Evolutionary conservation across 2,329 filamentous ascomycete species (phyloP).

Genomic region (Colletotrichum aenigma): DNA sequence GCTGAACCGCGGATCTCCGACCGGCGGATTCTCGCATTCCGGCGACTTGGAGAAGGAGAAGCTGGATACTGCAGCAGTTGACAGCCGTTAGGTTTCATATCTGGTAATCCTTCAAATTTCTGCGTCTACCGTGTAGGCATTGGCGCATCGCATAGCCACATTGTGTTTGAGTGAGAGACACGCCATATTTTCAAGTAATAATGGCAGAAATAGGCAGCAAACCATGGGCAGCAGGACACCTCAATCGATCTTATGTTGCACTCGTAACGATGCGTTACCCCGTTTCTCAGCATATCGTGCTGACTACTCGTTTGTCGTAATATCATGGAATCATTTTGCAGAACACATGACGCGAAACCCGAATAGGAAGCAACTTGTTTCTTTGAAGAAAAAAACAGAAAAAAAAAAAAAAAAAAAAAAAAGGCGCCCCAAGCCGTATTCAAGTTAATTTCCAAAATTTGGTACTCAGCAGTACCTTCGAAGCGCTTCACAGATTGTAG

Average conservation of each 20-base stretch:
- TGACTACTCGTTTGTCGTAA: not conserved
- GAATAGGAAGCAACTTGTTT: not conserved
- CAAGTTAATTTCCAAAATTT: not conserved
- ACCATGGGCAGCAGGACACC: not conserved
- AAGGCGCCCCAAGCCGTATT: not conserved
- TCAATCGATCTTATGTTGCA: not conserved
- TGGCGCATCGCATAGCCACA: not conserved
- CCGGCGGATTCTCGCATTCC: not conserved
- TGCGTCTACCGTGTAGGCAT: not conserved
- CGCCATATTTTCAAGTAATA: not conserved
- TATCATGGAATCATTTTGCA: not conserved
- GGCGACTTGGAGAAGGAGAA: conserved; percentile 2
- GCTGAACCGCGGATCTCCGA: not conserved
- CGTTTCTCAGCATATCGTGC: not conserved
- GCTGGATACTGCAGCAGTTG: not conserved
- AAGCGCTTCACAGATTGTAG: not conserved
- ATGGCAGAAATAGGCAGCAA: not conserved
- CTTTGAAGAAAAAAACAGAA: too few relatives aligned
- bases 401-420: too few relatives aligned
- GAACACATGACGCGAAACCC: not conserved
- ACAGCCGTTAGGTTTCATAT: not conserved
- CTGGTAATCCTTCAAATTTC: not conserved
- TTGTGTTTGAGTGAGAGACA: not conserved
- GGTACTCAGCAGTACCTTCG: not conserved
- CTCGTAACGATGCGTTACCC: not conserved